Conservation (phyloP, 202 grass and related monocot species). For the Setaria italica region DNA sequence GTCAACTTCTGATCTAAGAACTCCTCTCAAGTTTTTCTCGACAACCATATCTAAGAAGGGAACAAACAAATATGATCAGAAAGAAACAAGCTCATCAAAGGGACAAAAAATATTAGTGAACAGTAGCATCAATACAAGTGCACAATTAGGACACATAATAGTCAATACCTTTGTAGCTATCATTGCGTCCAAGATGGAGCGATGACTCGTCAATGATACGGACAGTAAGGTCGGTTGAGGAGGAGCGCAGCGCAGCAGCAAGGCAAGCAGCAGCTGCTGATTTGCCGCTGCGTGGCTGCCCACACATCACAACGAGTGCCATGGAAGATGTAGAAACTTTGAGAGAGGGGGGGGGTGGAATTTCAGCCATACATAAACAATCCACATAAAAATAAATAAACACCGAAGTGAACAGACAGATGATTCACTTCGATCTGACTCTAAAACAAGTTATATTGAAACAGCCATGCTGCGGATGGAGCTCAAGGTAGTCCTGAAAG, state of each 20-base stretch:
- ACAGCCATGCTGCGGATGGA: neutral
- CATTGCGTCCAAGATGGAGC: slow-evolving; percentile 85
- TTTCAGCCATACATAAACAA: neutral
- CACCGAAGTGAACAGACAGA: too few species aligned
- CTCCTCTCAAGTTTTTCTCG: slow-evolving; percentile 93
- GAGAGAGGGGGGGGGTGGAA: neutral
- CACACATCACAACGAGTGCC: slow-evolving; percentile 94
- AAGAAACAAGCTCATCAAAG: slow-evolving; percentile 17
- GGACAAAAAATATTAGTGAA: neutral
- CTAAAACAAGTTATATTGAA: neutral
- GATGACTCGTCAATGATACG: slow-evolving; percentile 85
- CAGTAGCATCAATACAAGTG: neutral
- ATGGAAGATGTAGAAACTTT: slow-evolving; percentile 49
- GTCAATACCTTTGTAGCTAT: slow-evolving; percentile 71
- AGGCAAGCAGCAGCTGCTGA: slow-evolving; percentile 72
- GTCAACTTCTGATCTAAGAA: slow-evolving; percentile 96
- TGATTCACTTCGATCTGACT: neutral
- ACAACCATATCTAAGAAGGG: slow-evolving; percentile 73
- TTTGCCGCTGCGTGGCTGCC: slow-evolving; percentile 93
- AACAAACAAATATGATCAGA: slow-evolving; percentile 7
- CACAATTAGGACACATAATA: neutral
- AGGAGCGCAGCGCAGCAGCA: slow-evolving; percentile 50
- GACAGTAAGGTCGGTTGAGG: slow-evolving; percentile 42
- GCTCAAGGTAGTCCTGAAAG: neutral
- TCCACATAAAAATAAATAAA: neutral